These are phyloP conservation scores for Azolla pinnata DNA, from an alignment of 75 land plant species.

Conservation along the genomic window DNA sequence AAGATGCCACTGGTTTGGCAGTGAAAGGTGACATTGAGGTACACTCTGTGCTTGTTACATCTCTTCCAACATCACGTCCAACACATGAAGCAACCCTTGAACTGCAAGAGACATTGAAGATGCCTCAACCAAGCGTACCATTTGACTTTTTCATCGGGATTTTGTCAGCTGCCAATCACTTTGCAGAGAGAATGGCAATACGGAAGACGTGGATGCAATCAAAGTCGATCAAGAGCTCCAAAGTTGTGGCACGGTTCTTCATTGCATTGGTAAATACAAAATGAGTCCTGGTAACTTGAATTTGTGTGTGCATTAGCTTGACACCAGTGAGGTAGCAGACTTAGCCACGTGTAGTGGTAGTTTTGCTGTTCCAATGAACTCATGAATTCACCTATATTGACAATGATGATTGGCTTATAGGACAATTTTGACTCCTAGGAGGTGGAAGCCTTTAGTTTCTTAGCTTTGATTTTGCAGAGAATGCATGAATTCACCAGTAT, in stretches of 20 bases:
- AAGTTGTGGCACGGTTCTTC: conserved; percentile 61
- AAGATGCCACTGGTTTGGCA: conserved; percentile 62
- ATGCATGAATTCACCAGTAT: too few relatives aligned
- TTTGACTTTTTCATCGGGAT: conserved; percentile 52
- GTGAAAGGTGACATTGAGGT: conserved; percentile 45
- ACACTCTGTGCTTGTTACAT: conserved; percentile 43
- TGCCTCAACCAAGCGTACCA: conserved; percentile 23
- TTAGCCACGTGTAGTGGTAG: too few relatives aligned
- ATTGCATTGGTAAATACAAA: conserved; percentile 67
- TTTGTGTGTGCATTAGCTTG: too few relatives aligned
- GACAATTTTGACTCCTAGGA: too few relatives aligned
- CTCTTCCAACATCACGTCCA: conserved; percentile 43
- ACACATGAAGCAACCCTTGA: conserved; percentile 36
- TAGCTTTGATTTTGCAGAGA: too few relatives aligned
- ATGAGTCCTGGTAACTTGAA: too few relatives aligned
- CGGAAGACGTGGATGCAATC: conserved; percentile 75
- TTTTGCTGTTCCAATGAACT: too few relatives aligned
- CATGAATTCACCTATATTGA: too few relatives aligned
- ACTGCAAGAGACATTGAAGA: conserved; percentile 37
- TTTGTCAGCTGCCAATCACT: conserved; percentile 53
- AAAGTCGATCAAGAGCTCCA: conserved; percentile 28
- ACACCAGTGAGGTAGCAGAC: too few relatives aligned
- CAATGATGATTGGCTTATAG: too few relatives aligned
- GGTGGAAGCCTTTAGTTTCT: too few relatives aligned
- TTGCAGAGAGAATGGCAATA: conserved; percentile 66